Evolutionary conservation across 2,329 filamentous ascomycete genomes (phyloP), one percentile per base, ranked within the genome.

Genomic region (Rosellinia necatrix): DNA sequence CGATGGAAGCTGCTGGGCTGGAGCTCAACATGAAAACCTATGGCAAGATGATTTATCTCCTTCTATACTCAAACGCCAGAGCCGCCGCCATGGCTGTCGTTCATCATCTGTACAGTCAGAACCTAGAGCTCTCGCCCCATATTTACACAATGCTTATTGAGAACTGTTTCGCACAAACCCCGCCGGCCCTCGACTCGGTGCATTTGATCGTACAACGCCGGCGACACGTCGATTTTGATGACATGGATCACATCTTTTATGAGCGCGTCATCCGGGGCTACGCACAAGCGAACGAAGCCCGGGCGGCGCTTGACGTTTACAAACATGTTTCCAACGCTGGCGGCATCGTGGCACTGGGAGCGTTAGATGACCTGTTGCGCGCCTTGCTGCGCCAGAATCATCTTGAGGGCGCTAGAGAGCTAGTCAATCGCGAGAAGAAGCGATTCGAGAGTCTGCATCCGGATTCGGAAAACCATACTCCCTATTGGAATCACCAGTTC

Each of bases 81-180:
- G 70, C 72, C 2, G 82, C 84, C 52, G 80, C 89, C 12, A 78
- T 81, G 40, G 78, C 78, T 1, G 78, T 93, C 6, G 77, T 91
- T 38, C 72, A 76, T 1, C 82, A 88, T 69, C 88, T 94, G 80
- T 73, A 75, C 47, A 63, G 66, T 5, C 73, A 77, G 21, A 79
- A 80, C 17, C 66, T 87, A 38, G 69, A 78, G 43, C 78, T 84
- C 2, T 82, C 82, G 3, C 72, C 83, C 1, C 81, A 91, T 64
- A 89, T 91, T 66, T 89, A 89, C 75, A 92, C 89, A 21, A 89
- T 87, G 66, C 80, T 94, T 17, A 76, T 89, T 41, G 82, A 87
- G 41, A 79, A 88, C 68, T 87, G 87, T 68, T 88, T 92, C 68
- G 66, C 76, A 7, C 79, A 78, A 47, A 59, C 73, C 1, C 83